Evolutionary conservation across 345 rosid species (phyloP).

Genomic region (Eucalyptus marginata): DNA sequence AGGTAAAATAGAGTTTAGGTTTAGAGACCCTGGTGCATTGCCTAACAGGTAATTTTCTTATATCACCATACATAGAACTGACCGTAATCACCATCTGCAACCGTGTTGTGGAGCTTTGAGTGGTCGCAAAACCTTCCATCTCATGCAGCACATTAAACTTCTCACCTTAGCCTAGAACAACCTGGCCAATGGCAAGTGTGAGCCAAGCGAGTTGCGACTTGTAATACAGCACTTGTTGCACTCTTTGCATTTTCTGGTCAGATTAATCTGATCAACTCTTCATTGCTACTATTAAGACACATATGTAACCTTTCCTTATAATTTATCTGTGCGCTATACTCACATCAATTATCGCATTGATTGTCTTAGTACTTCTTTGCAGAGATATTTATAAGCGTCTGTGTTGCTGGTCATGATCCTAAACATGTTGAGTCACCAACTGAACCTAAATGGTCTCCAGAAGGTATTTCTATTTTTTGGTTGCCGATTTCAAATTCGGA

Average conservation of each 20-base stretch:
- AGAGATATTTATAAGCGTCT: constrained; percentile 50
- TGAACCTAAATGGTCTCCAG: constrained; percentile 90
- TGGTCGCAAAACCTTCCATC: not conserved
- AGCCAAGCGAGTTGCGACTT: not conserved
- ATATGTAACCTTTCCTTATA: not conserved
- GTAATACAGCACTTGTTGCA: not conserved
- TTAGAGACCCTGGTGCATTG: not conserved
- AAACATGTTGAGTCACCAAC: constrained; percentile 73
- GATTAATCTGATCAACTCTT: not conserved
- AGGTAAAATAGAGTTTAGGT: not conserved
- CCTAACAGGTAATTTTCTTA: not conserved
- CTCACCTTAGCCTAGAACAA: not conserved
- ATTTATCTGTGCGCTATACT: not conserved
- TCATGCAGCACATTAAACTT: not conserved
- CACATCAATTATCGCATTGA: not conserved
- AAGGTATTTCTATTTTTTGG: constrained; percentile 25
- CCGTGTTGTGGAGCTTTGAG: not conserved
- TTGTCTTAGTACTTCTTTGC: not conserved
- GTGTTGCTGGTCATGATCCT: constrained; percentile 73
- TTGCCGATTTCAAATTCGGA: not conserved
- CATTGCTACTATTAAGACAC: not conserved
- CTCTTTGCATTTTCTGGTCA: not conserved
- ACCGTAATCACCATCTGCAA: not conserved
- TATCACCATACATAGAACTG: not conserved
- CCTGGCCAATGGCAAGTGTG: not conserved